Conservation (phyloP, 805 yeast genomes). For the Myxozyma lipomycoides region DNA sequence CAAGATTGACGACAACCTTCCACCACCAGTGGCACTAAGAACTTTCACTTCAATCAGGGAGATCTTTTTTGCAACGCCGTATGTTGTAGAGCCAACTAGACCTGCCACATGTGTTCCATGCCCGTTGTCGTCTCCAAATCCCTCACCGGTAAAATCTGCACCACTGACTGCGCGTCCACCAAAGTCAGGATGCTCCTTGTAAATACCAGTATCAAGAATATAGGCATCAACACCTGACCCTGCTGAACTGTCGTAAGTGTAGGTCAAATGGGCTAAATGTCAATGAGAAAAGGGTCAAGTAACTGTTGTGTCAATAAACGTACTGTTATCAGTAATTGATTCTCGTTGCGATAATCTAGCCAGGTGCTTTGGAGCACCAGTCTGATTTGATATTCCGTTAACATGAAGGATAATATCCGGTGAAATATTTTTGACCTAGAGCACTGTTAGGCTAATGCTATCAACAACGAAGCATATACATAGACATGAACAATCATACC, state of each 20-base stretch:
- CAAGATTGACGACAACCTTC: slow-evolving; percentile 43
- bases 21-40: slow-evolving; percentile 63
- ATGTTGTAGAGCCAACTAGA: slow-evolving; percentile 68
- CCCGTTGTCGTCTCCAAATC: slow-evolving; percentile 67
- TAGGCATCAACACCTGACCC: slow-evolving; percentile 60
- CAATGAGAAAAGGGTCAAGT: slow-evolving; percentile 50
- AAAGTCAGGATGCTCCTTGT: slow-evolving; percentile 45
- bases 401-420: slow-evolving; percentile 63
- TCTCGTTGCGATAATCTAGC: slow-evolving; percentile 35
- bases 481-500: too few species aligned
- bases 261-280: slow-evolving; percentile 47
- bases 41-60: slow-evolving; percentile 71
- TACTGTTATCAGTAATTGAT: slow-evolving; percentile 23
- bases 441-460: neutral
- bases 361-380: slow-evolving; percentile 51
- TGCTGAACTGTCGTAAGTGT: slow-evolving; percentile 42
- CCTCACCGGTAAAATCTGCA: slow-evolving; percentile 47
- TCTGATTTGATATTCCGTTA: slow-evolving; percentile 42
- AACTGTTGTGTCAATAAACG: slow-evolving; percentile 40
- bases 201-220: slow-evolving; percentile 77
- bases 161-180: slow-evolving; percentile 43
- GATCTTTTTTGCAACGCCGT: slow-evolving; percentile 76
- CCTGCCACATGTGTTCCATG: slow-evolving; percentile 98
- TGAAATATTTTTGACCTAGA: slow-evolving; percentile 56
- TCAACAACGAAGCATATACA: too few species aligned